Conservation (phyloP, 73 alveolate species). For the Tetrahymena thermophila region DNA sequence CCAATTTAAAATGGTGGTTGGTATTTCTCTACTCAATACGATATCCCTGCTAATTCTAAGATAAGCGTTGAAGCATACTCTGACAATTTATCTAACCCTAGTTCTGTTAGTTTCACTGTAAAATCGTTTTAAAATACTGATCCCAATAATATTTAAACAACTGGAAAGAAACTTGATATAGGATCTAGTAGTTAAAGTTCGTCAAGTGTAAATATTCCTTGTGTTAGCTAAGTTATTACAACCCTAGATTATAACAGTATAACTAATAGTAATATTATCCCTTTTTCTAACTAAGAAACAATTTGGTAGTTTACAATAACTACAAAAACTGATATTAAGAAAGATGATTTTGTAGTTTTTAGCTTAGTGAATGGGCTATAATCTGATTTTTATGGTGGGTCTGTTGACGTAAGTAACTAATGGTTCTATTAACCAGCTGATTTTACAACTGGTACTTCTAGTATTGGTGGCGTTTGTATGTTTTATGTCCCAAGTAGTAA, state of each 20-base stretch:
- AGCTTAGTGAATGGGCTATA: background rate
- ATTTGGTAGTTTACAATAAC: background rate
- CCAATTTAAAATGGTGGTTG: background rate
- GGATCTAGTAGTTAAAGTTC: background rate
- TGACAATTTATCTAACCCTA: background rate
- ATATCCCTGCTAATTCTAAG: background rate
- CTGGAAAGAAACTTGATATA: background rate
- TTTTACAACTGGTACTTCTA: background rate
- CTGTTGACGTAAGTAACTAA: background rate
- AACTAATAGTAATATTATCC: background rate
- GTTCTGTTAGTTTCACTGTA: background rate
- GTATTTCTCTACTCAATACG: background rate
- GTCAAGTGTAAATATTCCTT: background rate
- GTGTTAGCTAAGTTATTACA: background rate
- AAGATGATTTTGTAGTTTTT: background rate
- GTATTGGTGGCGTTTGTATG: background rate
- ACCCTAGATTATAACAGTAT: background rate
- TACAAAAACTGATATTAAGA: background rate
- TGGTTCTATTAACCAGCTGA: background rate
- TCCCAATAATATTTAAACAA: background rate
- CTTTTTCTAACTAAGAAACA: background rate
- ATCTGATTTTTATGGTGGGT: background rate
- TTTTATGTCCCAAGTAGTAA: background rate
- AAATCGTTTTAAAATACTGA: background rate
- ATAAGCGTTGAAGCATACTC: background rate